phyloP scores from a whole-genome alignment of 352 stramenopile genomes.

The Phytophthora pseudosyringae region DNA sequence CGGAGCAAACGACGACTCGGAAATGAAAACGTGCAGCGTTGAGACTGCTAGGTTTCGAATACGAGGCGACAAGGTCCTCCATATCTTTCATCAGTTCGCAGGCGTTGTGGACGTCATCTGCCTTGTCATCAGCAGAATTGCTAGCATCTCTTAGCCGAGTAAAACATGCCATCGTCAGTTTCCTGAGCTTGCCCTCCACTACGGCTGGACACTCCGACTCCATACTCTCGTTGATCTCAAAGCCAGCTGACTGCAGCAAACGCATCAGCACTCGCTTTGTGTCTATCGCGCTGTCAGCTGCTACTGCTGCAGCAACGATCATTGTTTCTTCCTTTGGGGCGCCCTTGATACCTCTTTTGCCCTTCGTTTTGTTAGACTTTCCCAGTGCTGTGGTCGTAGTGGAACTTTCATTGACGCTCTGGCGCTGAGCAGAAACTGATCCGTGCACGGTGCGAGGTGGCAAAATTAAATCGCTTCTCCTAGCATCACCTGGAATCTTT shows the following conservation, averaged over 20 bases:
- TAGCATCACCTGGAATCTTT: background rate
- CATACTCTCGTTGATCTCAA: background rate
- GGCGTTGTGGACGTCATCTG: conserved; percentile 17
- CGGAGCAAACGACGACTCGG: conserved; percentile 1
- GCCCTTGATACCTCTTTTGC: conserved; percentile 31
- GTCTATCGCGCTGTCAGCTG: background rate
- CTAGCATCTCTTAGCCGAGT: conserved; percentile 18
- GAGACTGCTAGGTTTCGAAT: conserved; percentile 16
- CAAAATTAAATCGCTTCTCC: background rate
- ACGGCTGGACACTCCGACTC: background rate
- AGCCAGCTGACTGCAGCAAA: conserved; percentile 7
- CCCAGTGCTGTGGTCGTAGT: background rate
- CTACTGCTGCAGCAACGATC: background rate
- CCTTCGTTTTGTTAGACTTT: conserved; percentile 33
- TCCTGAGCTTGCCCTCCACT: conserved; percentile 4
- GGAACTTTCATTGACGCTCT: background rate
- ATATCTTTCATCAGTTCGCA: conserved; percentile 21
- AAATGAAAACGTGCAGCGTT: conserved; percentile 14
- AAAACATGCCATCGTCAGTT: conserved; percentile 1
- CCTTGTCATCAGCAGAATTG: conserved; percentile 12
- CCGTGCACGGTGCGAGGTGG: background rate
- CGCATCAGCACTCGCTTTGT: background rate
- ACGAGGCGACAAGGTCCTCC: conserved; percentile 1
- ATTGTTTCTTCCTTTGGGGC: conserved; percentile 1
- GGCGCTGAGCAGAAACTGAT: background rate